Evolutionary conservation across 2,329 filamentous ascomycete genomes (phyloP), one percentile per base, ranked within the genome.

Genomic region (Monosporascus sp.): DNA sequence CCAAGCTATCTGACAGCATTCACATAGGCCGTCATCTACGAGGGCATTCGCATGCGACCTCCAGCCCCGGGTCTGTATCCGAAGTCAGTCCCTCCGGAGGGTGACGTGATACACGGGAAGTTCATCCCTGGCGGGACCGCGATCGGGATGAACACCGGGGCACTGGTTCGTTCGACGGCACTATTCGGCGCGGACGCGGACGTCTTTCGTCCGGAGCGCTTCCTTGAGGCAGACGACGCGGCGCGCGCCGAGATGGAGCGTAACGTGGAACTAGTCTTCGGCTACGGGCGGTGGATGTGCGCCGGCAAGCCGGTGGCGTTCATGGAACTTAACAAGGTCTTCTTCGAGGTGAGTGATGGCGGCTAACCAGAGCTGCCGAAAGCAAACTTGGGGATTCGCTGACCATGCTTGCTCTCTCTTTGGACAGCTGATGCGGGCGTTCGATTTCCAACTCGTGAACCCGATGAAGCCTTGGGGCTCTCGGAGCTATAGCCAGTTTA

Each of bases 271-370:
- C 48, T 55, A 11, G 48, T 22, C 8, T 58, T 58, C 26, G 57
- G 55, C n/a, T 52, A 55, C n/a, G 57, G 55, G 27, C 63, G 64
- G 7, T 72, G 65, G 54, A 60, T 65, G 56, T 77, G 74, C 55
- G 60, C 75, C 6, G 75, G 75, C 0, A 73, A 70, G 59, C 63
- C 68, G 14, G 70, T 77, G 35, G 73, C 73, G 0, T 62, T 70
- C 53, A 70, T 75, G 61, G 73, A 76, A 59, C 50, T 76, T 44
- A 68, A 72, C 54, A 77, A 77, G 58, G 60, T 70, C 2, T 61
- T 74, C 47, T 70, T 74, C 46, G 71, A 75, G 70, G 72, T 76
- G 57, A 55, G 68, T 52, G 22, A 17, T 9, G 43, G 2, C 3
- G 37, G 7, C 16, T 19, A 20, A 24, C 31, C n/a, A 8, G 16